Conservation (phyloP, 176 grass and related monocot species). For the Zoysia pacifica region DNA sequence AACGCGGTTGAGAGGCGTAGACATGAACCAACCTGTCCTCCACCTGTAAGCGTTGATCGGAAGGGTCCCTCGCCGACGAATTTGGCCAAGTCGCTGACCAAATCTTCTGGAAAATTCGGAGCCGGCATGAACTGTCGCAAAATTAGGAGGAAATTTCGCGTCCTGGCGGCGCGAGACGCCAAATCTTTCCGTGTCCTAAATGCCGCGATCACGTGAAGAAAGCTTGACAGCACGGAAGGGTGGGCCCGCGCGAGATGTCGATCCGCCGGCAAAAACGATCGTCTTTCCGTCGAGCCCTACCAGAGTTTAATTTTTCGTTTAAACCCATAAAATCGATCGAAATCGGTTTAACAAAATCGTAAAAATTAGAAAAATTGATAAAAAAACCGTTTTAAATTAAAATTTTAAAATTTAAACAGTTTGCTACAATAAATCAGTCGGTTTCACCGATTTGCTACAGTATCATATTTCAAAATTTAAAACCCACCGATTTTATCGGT, state of each 20-base stretch:
- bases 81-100: too few relatives aligned
- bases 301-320: too few relatives aligned
- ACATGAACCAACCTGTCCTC: neutral
- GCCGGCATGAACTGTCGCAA: neutral
- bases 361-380: too few relatives aligned
- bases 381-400: too few relatives aligned
- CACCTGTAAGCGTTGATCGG: neutral
- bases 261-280: slow-evolving; percentile 1
- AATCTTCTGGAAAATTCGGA: slow-evolving; percentile 35
- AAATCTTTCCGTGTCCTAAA: slow-evolving; percentile 17
- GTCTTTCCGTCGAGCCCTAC: neutral
- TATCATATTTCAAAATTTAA: too few relatives aligned
- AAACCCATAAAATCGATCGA: too few relatives aligned
- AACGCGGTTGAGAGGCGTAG: neutral
- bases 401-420: too few relatives aligned
- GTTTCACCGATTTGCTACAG: too few relatives aligned
- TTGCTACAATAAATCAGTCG: too few relatives aligned
- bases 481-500: too few relatives aligned
- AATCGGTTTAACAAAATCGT: too few relatives aligned
- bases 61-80: neutral
- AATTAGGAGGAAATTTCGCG: neutral
- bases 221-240: slow-evolving; percentile 33
- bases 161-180: neutral
- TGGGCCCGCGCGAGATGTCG: slow-evolving; percentile 33
- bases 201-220: slow-evolving; percentile 47